Percentiles rank a stretch among this genome's conserved stretches.
phyloP scores from a whole-genome alignment of 2,329 filamentous ascomycete genomes.

The Colletotrichum orbiculare region DNA sequence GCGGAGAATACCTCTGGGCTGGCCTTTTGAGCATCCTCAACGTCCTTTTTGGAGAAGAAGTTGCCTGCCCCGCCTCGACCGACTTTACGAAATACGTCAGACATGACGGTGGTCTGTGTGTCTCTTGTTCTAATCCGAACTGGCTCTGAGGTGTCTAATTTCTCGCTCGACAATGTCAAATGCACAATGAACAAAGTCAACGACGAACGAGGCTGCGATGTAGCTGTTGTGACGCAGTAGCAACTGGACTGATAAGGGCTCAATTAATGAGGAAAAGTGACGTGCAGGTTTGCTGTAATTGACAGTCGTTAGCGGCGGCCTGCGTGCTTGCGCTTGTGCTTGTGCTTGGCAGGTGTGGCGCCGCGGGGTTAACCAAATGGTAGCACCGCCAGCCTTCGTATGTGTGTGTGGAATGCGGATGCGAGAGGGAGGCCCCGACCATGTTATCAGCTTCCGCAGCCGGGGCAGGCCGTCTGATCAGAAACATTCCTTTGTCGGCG shows the following conservation, averaged over 20 bases:
- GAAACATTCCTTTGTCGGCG: conserved; percentile 21
- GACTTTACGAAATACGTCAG: conserved; percentile 60
- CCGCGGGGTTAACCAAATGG: conserved; percentile 29
- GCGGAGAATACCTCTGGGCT: conserved; percentile 32
- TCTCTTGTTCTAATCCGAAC: background rate
- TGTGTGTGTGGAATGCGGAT: background rate
- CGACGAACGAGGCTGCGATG: background rate
- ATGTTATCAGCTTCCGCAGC: conserved; percentile 21
- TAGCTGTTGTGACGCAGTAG: too few species aligned
- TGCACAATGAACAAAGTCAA: background rate
- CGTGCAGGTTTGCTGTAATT: conserved; percentile 28
- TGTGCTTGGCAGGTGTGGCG: conserved; percentile 28
- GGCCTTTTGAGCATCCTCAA: conserved; percentile 55
- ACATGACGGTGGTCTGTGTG: conserved; percentile 29
- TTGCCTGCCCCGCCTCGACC: conserved; percentile 75
- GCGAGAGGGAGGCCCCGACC: conserved; percentile 17
- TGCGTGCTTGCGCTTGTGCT: too few species aligned
- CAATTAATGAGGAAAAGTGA: conserved; percentile 8
- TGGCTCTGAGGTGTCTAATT: background rate
- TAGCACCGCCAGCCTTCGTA: too few species aligned
- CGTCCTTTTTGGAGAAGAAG: conserved; percentile 64
- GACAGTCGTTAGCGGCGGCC: conserved; percentile 21
- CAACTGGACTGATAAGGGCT: conserved; percentile 3
- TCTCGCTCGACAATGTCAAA: background rate
- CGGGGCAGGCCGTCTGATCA: conserved; percentile 9